Base-by-base conservation (phyloP, 306 rosid species). In the Fagus crenata region DNA sequence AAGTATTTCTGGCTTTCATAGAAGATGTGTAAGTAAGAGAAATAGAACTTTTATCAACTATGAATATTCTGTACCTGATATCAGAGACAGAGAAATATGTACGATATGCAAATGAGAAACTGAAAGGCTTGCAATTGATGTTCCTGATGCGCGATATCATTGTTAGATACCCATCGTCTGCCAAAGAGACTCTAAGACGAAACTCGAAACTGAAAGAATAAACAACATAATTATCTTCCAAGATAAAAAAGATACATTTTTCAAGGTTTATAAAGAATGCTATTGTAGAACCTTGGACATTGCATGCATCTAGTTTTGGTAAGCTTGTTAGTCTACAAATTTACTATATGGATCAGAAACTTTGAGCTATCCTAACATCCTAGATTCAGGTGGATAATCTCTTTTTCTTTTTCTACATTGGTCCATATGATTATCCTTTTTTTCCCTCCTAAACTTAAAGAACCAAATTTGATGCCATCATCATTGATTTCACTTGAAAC, bases 41-140 rank as follows among this genome's bases (percentile, higher is more conserved):
- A 37, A 33, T 53, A 43, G 18, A 40, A 12, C 33, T 15, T 13
- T 41, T 31, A 7, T 31, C 41, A 59, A 13, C 60, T n/a, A 5
- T 53, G 5, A 53, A 54, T 18, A 49, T 63, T 73, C 15, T 41
- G 55, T 18, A 95, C 98, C 96, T 87, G 80, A 95, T 88, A 83
- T 95, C 97, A 3, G 99, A 89, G 78, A 95, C 75, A 78, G 91
- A 84, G 53, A 95, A 81, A 67, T 95, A 92, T n/a, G 97, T 87
- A 74, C 87, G 99, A 53, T 73, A 90, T 2, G 92, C 97, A 72
- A 92, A 81, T 31, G 96, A 89, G 84, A 95, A 95, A 81, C 91
- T 89, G 86, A 92, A 95, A 56, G 96, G 93, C 87, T 89, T 90
- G 86, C 85, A 40, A 69, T 92, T 88, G 75, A 95, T 80, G 69